Conservation (phyloP, 176 grass and related monocot species). For the Avena insularis region DNA sequence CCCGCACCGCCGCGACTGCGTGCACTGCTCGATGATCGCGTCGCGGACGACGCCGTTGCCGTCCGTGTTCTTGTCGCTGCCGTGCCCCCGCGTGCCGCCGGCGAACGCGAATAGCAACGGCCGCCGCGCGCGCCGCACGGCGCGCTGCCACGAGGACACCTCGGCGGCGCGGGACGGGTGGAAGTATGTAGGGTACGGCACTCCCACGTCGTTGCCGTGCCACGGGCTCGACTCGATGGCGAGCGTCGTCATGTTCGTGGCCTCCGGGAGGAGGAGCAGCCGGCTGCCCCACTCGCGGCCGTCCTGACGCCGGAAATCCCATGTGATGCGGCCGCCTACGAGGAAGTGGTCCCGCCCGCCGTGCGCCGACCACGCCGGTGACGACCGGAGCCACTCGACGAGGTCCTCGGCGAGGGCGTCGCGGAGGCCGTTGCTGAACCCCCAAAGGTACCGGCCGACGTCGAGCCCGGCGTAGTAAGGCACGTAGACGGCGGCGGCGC, state of each 20-base stretch:
- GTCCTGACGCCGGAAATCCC: constrained; percentile 63
- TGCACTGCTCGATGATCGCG: constrained; percentile 55
- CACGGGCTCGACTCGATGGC: constrained; percentile 59
- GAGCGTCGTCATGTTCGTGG: constrained; percentile 62
- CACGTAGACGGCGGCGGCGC: constrained; percentile 61
- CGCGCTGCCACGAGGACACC: constrained; percentile 58
- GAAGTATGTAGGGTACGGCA: constrained; percentile 85
- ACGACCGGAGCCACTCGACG: constrained; percentile 31
- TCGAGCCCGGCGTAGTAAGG: constrained; percentile 76
- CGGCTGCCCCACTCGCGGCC: constrained; percentile 65
- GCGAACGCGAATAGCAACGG: constrained; percentile 72
- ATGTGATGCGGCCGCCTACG: constrained; percentile 63
- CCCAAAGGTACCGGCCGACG: constrained; percentile 63
- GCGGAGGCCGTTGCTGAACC: constrained; percentile 39
- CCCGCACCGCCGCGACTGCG: constrained; percentile 52
- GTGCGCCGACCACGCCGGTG: constrained; percentile 46
- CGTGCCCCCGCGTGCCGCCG: constrained; percentile 37
- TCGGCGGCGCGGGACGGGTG: constrained; percentile 57
- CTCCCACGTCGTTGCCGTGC: constrained; percentile 41
- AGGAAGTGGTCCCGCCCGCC: constrained; percentile 67
- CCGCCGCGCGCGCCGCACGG: constrained; percentile 39
- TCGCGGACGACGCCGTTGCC: constrained; percentile 41
- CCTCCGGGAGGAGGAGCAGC: constrained; percentile 59
- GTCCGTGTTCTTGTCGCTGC: not conserved
- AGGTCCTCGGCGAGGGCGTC: constrained; percentile 58